phyloP scores from a whole-genome alignment of 805 yeast species.

The Saturnispora serradocipensis region DNA sequence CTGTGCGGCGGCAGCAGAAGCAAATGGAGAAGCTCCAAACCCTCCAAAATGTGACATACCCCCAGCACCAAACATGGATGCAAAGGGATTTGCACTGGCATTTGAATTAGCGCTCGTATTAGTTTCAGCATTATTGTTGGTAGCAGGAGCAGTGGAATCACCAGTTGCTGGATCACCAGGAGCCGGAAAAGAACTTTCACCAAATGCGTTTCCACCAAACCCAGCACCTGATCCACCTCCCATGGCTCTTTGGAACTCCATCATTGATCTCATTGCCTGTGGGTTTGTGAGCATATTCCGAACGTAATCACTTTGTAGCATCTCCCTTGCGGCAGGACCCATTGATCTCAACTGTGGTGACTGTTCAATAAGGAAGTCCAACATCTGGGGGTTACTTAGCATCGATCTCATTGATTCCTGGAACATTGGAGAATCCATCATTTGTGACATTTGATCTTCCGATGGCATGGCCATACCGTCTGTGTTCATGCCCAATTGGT shows the following conservation, averaged over 20 bases:
- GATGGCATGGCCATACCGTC: constrained; percentile 82
- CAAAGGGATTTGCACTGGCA: constrained; percentile 40
- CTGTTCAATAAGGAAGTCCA: constrained; percentile 70
- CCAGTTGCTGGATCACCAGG: constrained; percentile 32
- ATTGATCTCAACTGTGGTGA: constrained; percentile 75
- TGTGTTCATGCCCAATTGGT: constrained; percentile 58
- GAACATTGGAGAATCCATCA: constrained; percentile 75
- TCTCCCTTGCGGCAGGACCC: constrained; percentile 84
- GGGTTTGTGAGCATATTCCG: constrained; percentile 79
- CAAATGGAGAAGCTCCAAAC: constrained; percentile 40
- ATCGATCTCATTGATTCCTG: constrained; percentile 76
- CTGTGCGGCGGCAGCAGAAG: constrained; percentile 59
- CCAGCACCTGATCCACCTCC: constrained; percentile 21
- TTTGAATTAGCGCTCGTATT: constrained; percentile 14
- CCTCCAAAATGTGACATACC: constrained; percentile 43
- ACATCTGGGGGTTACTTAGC: constrained; percentile 81
- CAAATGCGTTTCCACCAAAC: constrained; percentile 20
- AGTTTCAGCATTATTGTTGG: constrained; percentile 13
- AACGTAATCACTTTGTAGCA: constrained; percentile 76
- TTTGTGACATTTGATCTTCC: constrained; percentile 61
- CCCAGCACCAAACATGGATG: constrained; percentile 32
- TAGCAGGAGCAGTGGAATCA: constrained; percentile 13
- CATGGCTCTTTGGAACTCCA: constrained; percentile 58
- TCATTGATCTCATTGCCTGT: constrained; percentile 71
- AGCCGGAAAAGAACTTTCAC: constrained; percentile 35